These are phyloP conservation scores for Scenedesmus sp. DNA, from an alignment of 163 green algal species.

Conservation along the genomic window DNA sequence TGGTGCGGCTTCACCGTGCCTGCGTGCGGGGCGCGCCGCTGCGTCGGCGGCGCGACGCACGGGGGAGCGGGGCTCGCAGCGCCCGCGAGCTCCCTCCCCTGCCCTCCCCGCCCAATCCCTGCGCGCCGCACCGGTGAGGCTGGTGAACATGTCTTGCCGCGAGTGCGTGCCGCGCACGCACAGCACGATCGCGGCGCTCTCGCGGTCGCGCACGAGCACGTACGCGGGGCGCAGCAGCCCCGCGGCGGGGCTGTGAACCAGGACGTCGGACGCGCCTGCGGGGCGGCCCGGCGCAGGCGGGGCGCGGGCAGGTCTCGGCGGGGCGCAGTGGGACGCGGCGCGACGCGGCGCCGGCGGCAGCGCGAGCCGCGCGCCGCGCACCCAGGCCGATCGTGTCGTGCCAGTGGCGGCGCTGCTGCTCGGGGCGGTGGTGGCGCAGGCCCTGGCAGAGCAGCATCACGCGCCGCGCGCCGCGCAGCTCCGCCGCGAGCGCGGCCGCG, in stretches of 20 bases:
- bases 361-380: background rate
- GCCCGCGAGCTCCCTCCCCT: no score
- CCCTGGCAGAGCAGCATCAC: slow-evolving; percentile 85
- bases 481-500: slow-evolving; percentile 44
- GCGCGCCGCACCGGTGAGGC: slow-evolving; percentile 66
- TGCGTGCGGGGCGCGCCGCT: slow-evolving; percentile 13
- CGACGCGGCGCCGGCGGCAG: background rate
- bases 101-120: no score
- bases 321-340: background rate
- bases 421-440: slow-evolving; percentile 65
- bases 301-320: no score
- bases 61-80: no score
- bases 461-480: slow-evolving; percentile 65
- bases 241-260: slow-evolving; percentile 68
- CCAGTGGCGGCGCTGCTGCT: slow-evolving; percentile 65
- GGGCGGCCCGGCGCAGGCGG: background rate
- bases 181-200: slow-evolving; percentile 71
- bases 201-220: slow-evolving; percentile 72
- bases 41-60: no score
- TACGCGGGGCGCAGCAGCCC: slow-evolving; percentile 86
- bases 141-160: slow-evolving; percentile 90
- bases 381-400: slow-evolving; percentile 3
- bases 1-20: slow-evolving; percentile 86
- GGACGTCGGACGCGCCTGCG: slow-evolving; percentile 52
- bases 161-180: slow-evolving; percentile 84